Evolutionary conservation across 805 yeast genomes (phyloP), one percentile per base, ranked within the genome.

Genomic region (Pichia scutulata): DNA sequence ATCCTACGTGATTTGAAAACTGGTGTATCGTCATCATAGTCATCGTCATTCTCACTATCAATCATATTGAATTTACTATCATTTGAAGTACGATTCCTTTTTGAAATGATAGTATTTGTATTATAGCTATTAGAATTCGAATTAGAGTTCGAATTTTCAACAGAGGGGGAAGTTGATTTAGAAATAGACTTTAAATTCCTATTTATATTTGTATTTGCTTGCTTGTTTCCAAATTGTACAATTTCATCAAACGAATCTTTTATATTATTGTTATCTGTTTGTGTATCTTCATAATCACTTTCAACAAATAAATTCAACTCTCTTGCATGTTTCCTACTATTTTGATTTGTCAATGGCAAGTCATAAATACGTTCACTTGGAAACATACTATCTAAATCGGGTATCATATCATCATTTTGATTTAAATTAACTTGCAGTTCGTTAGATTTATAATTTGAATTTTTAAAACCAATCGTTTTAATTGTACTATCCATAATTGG

Each of bases 11-110:
- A 60, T 47, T 54, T 62, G 49, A 67, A 67, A 13, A 55, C 52
- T 1, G 68, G 66, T 4, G 59, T 55, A 47, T 61, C 67, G n/a
- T 60, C 67, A 26, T 67, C 69, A 37, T 52, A 52, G 14, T 33
- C 46, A 10, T 39, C 41, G 28, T 47, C 54, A 24, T 37, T 39
- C 18, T 25, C 49, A 47, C 21, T 9, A 41, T 19, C 18, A 28
- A 12, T 16, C 14, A 18, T 39, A 23, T n/a, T 19, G 41, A 12
- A 19, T 33, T 39, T 16, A 19, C 7, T 9, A 18, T 16, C 7
- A 14, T 16, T 30, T 30, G 18, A 30, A 14, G 18, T 3, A 30
- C 3, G 13, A 3, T 7, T 30, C 4, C 5, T 30, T 8, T 30
- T 30, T 30, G 36, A 30, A 30, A 14, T 30, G 36, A 18, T 30